A percentile compares a stretch with the other conserved stretches of the same genome.
phyloP scores from a whole-genome alignment of 208 protist species.

The Vickermania ingenoplastis region DNA sequence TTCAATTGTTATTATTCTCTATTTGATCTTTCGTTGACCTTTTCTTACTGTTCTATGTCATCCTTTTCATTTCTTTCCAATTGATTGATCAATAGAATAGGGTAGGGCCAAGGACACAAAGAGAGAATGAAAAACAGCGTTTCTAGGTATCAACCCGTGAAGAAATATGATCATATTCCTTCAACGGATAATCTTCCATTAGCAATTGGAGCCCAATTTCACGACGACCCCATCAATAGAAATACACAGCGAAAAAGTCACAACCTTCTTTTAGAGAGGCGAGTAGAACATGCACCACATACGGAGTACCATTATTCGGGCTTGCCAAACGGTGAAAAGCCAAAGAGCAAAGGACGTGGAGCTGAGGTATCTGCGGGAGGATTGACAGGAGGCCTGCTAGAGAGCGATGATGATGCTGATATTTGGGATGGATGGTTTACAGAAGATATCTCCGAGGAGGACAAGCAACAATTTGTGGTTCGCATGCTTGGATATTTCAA shows the following conservation, averaged over 20 bases:
- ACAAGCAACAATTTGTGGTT: slow-evolving; percentile 63
- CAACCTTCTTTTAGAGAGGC: slow-evolving; percentile 42
- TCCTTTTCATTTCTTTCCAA: neutral
- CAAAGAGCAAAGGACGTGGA: neutral
- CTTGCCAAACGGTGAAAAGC: slow-evolving; percentile 5
- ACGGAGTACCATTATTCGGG: slow-evolving; percentile 75
- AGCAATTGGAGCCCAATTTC: slow-evolving; percentile 78
- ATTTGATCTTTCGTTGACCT: too few relatives aligned
- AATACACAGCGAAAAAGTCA: slow-evolving; percentile 75
- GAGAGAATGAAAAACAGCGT: slow-evolving; percentile 72
- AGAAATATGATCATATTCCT: slow-evolving; percentile 49
- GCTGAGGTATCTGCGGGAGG: neutral
- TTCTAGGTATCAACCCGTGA: slow-evolving; percentile 48
- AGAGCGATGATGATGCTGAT: slow-evolving; percentile 14
- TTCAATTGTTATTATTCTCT: too few relatives aligned
- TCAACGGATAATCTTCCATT: slow-evolving; percentile 67
- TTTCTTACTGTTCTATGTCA: neutral
- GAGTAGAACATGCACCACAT: slow-evolving; percentile 59
- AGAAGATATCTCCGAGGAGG: slow-evolving; percentile 46
- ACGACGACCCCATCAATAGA: slow-evolving; percentile 83
- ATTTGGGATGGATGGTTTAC: slow-evolving; percentile 70
- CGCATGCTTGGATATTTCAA: slow-evolving; percentile 70
- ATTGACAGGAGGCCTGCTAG: neutral
- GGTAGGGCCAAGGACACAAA: neutral
- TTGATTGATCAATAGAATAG: slow-evolving; percentile 4